phyloP scores from a whole-genome alignment of 352 stramenopile genomes.

The Pythium periplocum region DNA sequence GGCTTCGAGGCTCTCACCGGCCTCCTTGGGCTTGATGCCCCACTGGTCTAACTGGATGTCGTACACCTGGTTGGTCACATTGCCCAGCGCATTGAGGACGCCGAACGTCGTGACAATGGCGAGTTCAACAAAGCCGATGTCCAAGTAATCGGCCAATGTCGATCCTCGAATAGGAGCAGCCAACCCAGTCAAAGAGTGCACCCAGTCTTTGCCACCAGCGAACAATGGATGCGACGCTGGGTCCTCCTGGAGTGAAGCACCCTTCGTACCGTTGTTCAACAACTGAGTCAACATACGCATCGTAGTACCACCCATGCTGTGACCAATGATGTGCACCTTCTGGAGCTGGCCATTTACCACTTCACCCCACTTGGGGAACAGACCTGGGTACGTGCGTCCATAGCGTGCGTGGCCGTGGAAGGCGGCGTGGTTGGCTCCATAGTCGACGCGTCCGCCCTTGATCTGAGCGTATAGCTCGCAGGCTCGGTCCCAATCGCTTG shows the following conservation, averaged over 20 bases:
- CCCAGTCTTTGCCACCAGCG: slow-evolving; percentile 13
- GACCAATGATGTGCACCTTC: slow-evolving; percentile 21
- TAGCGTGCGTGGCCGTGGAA: slow-evolving; percentile 29
- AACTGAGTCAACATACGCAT: slow-evolving; percentile 8
- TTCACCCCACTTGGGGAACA: slow-evolving; percentile 20
- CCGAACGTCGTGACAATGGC: neutral
- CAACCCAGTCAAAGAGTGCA: slow-evolving; percentile 11
- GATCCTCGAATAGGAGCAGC: slow-evolving; percentile 8
- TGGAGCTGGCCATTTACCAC: slow-evolving; percentile 15
- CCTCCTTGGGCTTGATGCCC: slow-evolving; percentile 9
- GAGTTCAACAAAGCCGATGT: slow-evolving; percentile 1
- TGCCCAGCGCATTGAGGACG: neutral
- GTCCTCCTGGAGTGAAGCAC: slow-evolving; percentile 3
- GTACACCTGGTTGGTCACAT: slow-evolving; percentile 1
- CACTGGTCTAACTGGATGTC: slow-evolving; percentile 14
- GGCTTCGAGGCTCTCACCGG: slow-evolving; percentile 2
- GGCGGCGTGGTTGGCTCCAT: slow-evolving; percentile 23
- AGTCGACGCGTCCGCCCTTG: slow-evolving; percentile 18
- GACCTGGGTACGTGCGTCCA: slow-evolving; percentile 11
- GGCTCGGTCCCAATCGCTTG: slow-evolving; percentile 60
- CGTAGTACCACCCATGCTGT: slow-evolving; percentile 14
- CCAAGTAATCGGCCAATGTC: slow-evolving; percentile 6
- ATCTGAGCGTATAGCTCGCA: slow-evolving; percentile 59
- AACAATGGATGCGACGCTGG: slow-evolving; percentile 7
- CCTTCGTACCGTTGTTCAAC: slow-evolving; percentile 7